phyloP scores from a whole-genome alignment of 306 rosid species.

The Castanospermum australe region DNA sequence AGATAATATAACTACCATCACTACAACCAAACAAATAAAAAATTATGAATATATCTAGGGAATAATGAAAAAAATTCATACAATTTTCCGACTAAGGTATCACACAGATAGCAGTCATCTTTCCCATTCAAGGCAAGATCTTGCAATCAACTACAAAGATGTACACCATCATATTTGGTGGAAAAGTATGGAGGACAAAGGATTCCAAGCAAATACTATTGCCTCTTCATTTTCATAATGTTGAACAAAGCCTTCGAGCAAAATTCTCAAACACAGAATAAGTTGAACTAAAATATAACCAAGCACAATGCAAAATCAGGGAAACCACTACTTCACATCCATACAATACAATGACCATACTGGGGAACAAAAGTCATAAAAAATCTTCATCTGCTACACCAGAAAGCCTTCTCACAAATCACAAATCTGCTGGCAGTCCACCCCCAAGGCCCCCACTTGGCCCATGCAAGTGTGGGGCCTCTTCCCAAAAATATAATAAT shows the following conservation, averaged over 20 bases:
- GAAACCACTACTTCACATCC: neutral
- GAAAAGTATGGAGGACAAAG: neutral
- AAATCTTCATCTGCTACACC: neutral
- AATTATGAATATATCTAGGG: neutral
- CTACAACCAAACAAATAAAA: neutral
- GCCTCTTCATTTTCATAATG: neutral
- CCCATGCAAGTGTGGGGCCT: no score
- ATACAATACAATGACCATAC: neutral
- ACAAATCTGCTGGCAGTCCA: no score
- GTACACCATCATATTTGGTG: neutral
- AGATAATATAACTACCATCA: neutral
- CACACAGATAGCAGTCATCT: neutral
- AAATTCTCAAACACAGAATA: neutral
- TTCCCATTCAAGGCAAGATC: neutral
- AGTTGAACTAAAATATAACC: neutral
- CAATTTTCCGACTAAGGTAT: neutral
- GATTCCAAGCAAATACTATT: neutral
- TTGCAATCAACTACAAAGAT: slow-evolving; percentile 8
- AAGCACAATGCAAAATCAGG: neutral
- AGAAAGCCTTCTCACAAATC: neutral
- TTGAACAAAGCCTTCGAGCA: neutral
- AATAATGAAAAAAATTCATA: neutral
- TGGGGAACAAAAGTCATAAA: neutral
- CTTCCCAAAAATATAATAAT: no score
- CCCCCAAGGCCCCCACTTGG: no score